Percentiles rank a stretch among this genome's conserved stretches.
phyloP scores from a whole-genome alignment of 441 rosid species.

The Adansonia madagascariensis region DNA sequence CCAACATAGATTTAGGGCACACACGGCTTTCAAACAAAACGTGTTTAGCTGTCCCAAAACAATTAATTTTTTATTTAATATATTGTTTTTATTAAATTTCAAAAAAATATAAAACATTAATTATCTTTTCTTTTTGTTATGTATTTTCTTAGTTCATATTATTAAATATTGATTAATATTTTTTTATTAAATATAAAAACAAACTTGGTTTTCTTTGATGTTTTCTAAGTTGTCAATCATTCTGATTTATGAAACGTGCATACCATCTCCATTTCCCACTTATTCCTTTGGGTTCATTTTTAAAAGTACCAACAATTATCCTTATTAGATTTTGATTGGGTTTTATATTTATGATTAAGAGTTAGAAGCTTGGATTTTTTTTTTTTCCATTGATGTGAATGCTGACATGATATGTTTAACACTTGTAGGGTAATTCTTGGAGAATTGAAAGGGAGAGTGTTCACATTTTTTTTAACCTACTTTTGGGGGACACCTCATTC shows the following conservation, averaged over 20 bases:
- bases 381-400: neutral
- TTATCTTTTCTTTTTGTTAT: too few species aligned
- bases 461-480: neutral
- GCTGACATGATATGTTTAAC: neutral
- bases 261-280: neutral
- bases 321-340: neutral
- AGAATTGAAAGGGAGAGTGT: neutral
- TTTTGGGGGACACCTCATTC: slow-evolving; percentile 11
- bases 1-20: neutral
- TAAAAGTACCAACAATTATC: neutral
- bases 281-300: neutral
- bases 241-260: neutral
- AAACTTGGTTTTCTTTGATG: neutral
- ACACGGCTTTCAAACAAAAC: neutral
- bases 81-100: too few species aligned
- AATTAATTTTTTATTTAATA: neutral
- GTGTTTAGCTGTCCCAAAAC: slow-evolving; percentile 15
- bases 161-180: too few species aligned
- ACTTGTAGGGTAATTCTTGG: slow-evolving; percentile 2
- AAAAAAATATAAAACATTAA: too few species aligned
- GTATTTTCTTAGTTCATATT: too few species aligned
- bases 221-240: neutral
- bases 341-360: neutral
- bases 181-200: too few species aligned
- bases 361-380: neutral